phyloP scores from a whole-genome alignment of 2,329 filamentous ascomycete genomes.

The Ophiostoma montium region DNA sequence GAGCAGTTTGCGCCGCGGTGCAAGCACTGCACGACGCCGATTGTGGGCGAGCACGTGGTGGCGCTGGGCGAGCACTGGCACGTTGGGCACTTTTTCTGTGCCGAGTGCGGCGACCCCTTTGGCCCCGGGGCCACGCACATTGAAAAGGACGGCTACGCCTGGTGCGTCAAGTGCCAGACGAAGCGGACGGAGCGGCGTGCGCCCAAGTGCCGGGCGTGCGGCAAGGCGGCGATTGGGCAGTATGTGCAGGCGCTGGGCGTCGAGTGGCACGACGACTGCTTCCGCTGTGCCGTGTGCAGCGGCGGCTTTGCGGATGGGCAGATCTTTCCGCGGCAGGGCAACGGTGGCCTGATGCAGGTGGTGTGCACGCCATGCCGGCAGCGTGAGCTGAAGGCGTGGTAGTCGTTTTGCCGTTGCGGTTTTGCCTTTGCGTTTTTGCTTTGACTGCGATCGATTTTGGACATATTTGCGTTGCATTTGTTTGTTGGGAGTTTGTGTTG shows the following conservation, averaged over 20 bases:
- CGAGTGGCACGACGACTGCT: constrained; percentile 91
- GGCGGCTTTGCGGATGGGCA: constrained; percentile 50
- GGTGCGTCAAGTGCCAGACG: constrained; percentile 89
- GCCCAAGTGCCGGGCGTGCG: constrained; percentile 78
- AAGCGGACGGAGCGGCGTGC: constrained; percentile 78
- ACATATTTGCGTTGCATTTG: neutral
- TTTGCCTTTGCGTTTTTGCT: neutral
- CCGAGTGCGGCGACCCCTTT: constrained; percentile 95
- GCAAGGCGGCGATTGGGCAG: constrained; percentile 70
- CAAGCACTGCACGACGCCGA: constrained; percentile 92
- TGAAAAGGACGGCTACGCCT: constrained; percentile 94
- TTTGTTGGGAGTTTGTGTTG: neutral
- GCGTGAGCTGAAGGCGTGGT: constrained; percentile 43
- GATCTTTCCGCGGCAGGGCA: constrained; percentile 44
- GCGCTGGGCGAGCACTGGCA: constrained; percentile 95
- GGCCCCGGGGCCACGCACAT: constrained; percentile 56
- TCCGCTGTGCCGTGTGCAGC: constrained; percentile 56
- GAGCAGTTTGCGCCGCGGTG: constrained; percentile 85
- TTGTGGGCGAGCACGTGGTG: constrained; percentile 86
- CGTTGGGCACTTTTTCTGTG: constrained; percentile 96
- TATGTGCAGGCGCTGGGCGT: constrained; percentile 79
- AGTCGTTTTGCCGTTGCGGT: neutral
- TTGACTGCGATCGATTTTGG: neutral
- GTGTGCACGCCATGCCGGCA: constrained; percentile 48
- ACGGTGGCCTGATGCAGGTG: constrained; percentile 32